Percentiles rank a stretch among this genome's conserved stretches.
phyloP scores from a whole-genome alignment of 2,329 filamentous ascomycete species.

The Colletotrichum australisinense region DNA sequence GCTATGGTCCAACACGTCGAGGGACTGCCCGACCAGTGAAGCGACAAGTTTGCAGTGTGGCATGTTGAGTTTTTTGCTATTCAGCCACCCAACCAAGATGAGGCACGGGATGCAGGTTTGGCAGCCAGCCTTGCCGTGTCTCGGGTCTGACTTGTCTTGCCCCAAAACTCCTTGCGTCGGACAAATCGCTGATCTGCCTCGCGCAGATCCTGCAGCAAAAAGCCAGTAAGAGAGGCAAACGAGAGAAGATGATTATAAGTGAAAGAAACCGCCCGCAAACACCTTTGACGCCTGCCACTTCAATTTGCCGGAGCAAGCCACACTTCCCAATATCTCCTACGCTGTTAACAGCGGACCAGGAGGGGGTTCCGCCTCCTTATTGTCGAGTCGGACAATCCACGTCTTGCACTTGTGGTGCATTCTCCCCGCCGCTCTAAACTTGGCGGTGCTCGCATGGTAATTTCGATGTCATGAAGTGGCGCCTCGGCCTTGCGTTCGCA shows the following conservation, averaged over 20 bases:
- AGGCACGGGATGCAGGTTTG: conserved; percentile 28
- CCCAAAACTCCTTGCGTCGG: conserved; percentile 3
- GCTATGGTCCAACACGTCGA: background rate
- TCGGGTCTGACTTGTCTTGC: conserved; percentile 14
- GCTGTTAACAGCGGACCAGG: background rate
- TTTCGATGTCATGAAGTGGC: conserved; percentile 52
- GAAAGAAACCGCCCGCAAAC: background rate
- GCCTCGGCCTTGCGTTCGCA: conserved; percentile 42
- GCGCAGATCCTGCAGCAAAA: background rate
- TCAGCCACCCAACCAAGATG: background rate
- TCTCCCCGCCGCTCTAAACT: conserved; percentile 53
- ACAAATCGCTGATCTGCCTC: background rate
- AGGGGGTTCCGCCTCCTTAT: conserved; percentile 23
- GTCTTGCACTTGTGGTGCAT: conserved; percentile 53
- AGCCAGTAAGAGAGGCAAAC: background rate
- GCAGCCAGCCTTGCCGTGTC: conserved; percentile 26
- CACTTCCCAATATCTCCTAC: background rate
- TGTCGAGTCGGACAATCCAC: conserved; percentile 47
- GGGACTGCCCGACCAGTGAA: background rate
- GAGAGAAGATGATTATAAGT: background rate
- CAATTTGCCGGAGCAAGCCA: conserved; percentile 8
- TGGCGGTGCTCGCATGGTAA: conserved; percentile 54
- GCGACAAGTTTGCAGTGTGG: background rate
- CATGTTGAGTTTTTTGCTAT: background rate
- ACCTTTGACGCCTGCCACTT: background rate